Base-by-base conservation (phyloP, 2,329 filamentous ascomycete genomes). In the Alternaria arborescens region DNA sequence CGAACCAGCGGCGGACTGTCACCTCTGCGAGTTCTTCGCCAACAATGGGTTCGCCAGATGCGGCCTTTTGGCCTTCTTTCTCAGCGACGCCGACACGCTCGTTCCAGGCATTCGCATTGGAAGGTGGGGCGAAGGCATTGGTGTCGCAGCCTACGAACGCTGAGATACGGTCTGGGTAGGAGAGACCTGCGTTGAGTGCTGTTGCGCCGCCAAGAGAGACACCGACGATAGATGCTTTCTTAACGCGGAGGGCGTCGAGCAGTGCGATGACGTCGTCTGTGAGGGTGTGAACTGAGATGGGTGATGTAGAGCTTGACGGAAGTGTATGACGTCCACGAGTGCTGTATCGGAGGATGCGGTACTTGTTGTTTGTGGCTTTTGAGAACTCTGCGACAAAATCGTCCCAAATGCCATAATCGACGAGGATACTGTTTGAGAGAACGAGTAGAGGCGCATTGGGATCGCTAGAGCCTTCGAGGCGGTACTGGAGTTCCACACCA, bases 191-290 rank as follows among this genome's bases (percentile, higher is more conserved):
- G 73, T 90, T 89, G 51, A 95, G 85, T 1, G 89, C 84, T 1
- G 92, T 95, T 2, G 90, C 91, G 53, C 93, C 93, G 64, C 93
- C 93, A 76, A 95, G 88, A 36, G 89, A 92, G 4, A 96, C 92
- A 20, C 93, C 93, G 20, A 95, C 82, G 0, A 94, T 81, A 0
- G 86, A 83, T 0, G 91, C 87, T 70, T 86, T 85, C 10, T 85
- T 82, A 42, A 94, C 88, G 50, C 91, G 87, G 30, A 96, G 83
- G 0, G 89, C 87, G 54, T 89, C 83, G 3, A 96, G 86, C 0
- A 97, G 77, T 0, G 82, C 77, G 38, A 84, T 82, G 22, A 95
- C 81, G 72, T 96, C 93, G 8, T 86, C 83, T 4, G 91, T 86
- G 0, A 95, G 82, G 3, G 88, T 80, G 66, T 91, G 87, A 41